These are phyloP conservation scores for Echinochloa phyllopogon DNA, from an alignment of 176 grass and related monocot genomes.

Conservation along the genomic window DNA sequence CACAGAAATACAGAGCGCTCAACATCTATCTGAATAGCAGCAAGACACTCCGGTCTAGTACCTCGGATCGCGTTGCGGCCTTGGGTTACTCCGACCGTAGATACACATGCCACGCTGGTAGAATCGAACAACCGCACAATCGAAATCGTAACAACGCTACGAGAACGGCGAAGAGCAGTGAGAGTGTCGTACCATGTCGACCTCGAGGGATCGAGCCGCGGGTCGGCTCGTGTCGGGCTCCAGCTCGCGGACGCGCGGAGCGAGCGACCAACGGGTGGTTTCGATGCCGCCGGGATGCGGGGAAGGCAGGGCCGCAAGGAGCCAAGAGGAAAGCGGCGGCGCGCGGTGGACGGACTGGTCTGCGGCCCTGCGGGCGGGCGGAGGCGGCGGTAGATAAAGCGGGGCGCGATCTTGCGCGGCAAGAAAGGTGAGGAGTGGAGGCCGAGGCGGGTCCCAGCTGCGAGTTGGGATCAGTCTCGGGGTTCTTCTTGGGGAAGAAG, in stretches of 20 bases:
- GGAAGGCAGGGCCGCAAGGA: background rate
- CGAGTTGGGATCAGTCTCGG: background rate
- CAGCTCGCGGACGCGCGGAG: background rate
- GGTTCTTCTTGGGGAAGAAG: constrained; percentile 15
- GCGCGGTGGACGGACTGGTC: background rate
- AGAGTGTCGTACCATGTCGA: constrained; percentile 34
- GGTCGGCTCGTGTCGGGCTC: background rate
- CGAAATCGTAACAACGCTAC: background rate
- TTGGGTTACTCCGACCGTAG: background rate
- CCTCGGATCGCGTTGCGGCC: background rate
- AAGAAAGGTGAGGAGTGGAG: constrained; percentile 21
- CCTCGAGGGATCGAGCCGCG: background rate
- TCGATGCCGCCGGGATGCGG: background rate
- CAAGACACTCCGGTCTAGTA: background rate
- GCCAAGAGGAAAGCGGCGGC: background rate
- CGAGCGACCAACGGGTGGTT: background rate
- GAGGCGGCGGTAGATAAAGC: constrained; percentile 19
- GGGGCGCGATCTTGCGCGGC: constrained; percentile 13
- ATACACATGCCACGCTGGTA: background rate
- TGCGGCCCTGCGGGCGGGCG: background rate
- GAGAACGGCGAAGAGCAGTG: background rate
- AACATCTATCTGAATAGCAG: background rate
- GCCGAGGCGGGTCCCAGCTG: background rate
- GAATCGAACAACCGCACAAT: background rate
- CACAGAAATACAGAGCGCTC: background rate